Base-by-base conservation (phyloP, 2,329 filamentous ascomycete genomes). In the Diaporthe caulivora region DNA sequence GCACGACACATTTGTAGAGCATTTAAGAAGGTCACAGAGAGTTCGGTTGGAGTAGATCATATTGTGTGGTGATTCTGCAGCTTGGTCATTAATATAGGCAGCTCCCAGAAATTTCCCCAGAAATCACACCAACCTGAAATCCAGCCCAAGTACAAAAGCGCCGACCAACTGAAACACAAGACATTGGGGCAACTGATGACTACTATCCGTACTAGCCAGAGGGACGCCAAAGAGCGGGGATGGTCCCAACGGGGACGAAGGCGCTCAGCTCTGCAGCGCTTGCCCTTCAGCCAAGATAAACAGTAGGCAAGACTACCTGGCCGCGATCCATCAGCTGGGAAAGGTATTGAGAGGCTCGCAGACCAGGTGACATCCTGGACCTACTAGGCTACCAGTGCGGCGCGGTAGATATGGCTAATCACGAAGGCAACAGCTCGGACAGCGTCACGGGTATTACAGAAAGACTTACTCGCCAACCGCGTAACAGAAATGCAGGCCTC, bases 381-480 rank as follows among this genome's bases (percentile, higher is more conserved):
- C n/a, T 47, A 47, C 18, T 13, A 64, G 24, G 40, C 40, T 64
- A 24, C 58, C 21, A 49, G 58, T 49, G 58, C 40, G 37, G 58
- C 58, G 40, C 58, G 58, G 18, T 24, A 29, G 58, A 64, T 40
- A 18, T 64, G 29, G 58, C 24, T n/a, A 49, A 64, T 64, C 40
- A 64, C 40, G 10, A 64, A 42, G 47, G 58, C 58, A 34, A 57
- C 67, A 26, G n/a, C 49, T 9, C n/a, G 49, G 49, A 24, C 49
- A 6, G 31, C 29, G 26, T 29, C 51, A 47, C 18, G 31, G 40
- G 47, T 51, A 47, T 24, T 51, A 40, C 62, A 40, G 44, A 15
- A 15, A 34, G 62, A 40, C 44, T 65, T 65, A 49, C 62, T 40
- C 62, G 62, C 47, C 31, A 67, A 40, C 62, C 42, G 34, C n/a